Conservation (phyloP, 2,329 filamentous ascomycete genomes). For the Endothia cerciana region DNA sequence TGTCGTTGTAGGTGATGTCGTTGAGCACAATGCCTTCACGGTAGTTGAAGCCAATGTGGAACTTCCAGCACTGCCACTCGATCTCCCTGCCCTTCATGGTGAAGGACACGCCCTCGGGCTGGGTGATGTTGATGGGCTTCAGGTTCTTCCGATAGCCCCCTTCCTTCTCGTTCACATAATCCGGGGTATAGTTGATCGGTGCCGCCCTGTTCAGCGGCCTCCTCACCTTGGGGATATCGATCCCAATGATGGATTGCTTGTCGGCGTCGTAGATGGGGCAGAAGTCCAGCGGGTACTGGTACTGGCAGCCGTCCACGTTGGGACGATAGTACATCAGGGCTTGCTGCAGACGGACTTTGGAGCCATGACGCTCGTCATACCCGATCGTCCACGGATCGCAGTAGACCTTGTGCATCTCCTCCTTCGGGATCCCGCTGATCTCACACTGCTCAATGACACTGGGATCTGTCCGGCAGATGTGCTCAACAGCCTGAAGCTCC, state of each 20-base stretch:
- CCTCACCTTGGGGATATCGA: conserved; percentile 79
- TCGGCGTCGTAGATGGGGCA: conserved; percentile 88
- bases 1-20: conserved; percentile 89
- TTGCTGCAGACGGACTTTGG: conserved; percentile 78
- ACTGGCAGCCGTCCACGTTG: conserved; percentile 83
- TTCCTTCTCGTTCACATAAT: conserved; percentile 66
- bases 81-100: conserved; percentile 73
- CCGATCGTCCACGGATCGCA: conserved; percentile 97
- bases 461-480: conserved; percentile 73
- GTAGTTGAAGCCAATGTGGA: conserved; percentile 95
- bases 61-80: conserved; percentile 91
- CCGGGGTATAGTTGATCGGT: conserved; percentile 80
- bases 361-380: conserved; percentile 89
- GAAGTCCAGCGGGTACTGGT: conserved; percentile 90
- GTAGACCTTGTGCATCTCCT: conserved; percentile 95
- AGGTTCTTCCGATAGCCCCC: conserved; percentile 78
- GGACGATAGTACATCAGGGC: conserved; percentile 96
- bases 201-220: conserved; percentile 72
- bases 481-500: conserved; percentile 81
- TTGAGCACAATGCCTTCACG: conserved; percentile 88
- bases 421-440: conserved; percentile 76
- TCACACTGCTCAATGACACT: conserved; percentile 90
- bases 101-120: conserved; percentile 86
- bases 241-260: conserved; percentile 77
- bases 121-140: conserved; percentile 76